Conservation (phyloP, 2,329 filamentous ascomycete species). For the Amylocarpus encephaloides region DNA sequence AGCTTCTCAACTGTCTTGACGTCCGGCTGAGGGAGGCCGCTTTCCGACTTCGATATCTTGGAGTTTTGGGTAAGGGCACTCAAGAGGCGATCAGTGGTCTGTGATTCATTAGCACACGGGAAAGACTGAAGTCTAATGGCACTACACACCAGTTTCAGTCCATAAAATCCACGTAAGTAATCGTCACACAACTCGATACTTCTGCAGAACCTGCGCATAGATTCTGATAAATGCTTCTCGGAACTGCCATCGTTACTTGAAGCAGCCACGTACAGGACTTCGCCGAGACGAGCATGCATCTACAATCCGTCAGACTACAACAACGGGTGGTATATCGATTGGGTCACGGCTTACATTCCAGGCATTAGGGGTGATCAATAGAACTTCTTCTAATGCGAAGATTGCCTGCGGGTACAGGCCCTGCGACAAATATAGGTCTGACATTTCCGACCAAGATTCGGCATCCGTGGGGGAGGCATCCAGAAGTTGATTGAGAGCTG, state of each 20-base stretch:
- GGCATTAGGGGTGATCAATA: conserved; percentile 80
- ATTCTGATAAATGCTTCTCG: conserved; percentile 57
- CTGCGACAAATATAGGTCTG: conserved; percentile 77
- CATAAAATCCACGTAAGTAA: conserved; percentile 89
- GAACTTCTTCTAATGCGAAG: conserved; percentile 82
- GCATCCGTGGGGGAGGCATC: conserved; percentile 83
- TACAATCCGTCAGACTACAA: conserved; percentile 33
- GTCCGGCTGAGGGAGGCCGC: conserved; percentile 45
- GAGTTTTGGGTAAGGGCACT: conserved; percentile 33
- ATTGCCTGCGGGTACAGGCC: conserved; percentile 77
- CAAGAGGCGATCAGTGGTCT: conserved; percentile 37
- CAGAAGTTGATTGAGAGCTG: conserved; percentile 66
- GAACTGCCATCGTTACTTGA: conserved; percentile 36
- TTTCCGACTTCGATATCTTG: conserved; percentile 42
- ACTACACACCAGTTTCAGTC: conserved; percentile 65
- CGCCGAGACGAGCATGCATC: conserved; percentile 82
- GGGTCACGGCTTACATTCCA: conserved; percentile 68
- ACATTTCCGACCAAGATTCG: conserved; percentile 88
- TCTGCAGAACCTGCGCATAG: conserved; percentile 37
- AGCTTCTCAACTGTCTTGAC: conserved; percentile 57
- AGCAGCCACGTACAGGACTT: conserved; percentile 69
- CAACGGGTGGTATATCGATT: background rate
- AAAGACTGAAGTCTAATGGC: background rate
- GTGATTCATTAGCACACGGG: conserved; percentile 20
- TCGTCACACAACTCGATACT: conserved; percentile 91